Percentiles rank a stretch among this genome's conserved stretches.
phyloP scores from a whole-genome alignment of 2,329 filamentous ascomycete species.

The Cadophora sp. region DNA sequence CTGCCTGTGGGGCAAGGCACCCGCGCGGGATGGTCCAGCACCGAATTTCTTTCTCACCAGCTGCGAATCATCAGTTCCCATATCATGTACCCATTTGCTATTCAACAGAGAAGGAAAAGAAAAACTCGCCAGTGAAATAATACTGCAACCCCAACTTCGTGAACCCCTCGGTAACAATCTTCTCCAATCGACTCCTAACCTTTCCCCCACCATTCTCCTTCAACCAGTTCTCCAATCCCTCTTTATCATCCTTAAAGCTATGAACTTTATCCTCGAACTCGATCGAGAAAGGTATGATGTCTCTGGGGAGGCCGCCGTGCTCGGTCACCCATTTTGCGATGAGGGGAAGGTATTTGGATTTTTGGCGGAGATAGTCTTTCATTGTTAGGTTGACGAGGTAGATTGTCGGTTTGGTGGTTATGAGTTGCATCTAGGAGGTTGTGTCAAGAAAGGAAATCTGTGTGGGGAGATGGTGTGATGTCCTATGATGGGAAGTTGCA shows the following conservation, averaged over 20 bases:
- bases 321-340: conserved; percentile 55
- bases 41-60: conserved; percentile 54
- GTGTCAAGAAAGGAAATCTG: background rate
- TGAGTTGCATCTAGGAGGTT: conserved; percentile 45
- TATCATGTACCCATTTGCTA: too few species aligned
- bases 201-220: conserved; percentile 45
- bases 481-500: background rate
- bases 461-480: background rate
- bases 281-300: conserved; percentile 53
- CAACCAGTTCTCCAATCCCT: conserved; percentile 46
- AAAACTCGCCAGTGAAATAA: conserved; percentile 47
- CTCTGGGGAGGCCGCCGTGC: conserved; percentile 50
- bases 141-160: conserved; percentile 53
- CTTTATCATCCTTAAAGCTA: conserved; percentile 48
- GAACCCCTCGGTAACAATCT: conserved; percentile 53
- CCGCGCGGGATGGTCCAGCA: conserved; percentile 52
- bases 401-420: conserved; percentile 54
- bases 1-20: conserved; percentile 50
- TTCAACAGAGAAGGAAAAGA: background rate
- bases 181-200: conserved; percentile 50
- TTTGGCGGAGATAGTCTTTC: conserved; percentile 55
- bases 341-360: conserved; percentile 52
- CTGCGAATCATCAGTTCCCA: conserved; percentile 26
- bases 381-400: conserved; percentile 55
- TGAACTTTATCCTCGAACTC: conserved; percentile 54